Evolutionary conservation across 176 grass and related monocot genomes (phyloP), one percentile per base, ranked within the genome.

Genomic region (Puya raimondii): DNA sequence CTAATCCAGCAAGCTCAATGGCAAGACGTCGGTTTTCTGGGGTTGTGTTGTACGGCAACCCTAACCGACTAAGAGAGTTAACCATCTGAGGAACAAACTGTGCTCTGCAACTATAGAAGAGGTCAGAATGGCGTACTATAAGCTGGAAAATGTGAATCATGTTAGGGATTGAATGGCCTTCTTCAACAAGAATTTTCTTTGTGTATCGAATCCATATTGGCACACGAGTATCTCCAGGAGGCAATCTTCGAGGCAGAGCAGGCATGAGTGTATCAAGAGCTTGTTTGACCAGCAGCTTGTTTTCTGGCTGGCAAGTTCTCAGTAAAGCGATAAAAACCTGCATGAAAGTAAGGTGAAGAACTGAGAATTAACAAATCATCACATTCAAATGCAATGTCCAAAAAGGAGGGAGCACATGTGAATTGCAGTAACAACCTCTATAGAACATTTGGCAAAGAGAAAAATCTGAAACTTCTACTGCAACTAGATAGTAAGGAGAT

Each of bases 131-230:
- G 20, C 94, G 89, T 72, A 99, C 94, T 53, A 99, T 88, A 71
- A 99, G 85, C 85, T 99, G 94, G 73, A 99, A 99, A 85, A 99
- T 99, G 80, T 99, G 94, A 79, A 99, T 99, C 94, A 99, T 99
- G 76, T 99, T 99, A 29, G 94, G 94, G 75, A 99, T 99, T 68
- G 94, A 99, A 92, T 99, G 94, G 8, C 94, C 94, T 79, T 99
- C 94, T 78, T 99, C 94, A 25, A 99, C 94, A 26, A 99, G 82
- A 57, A 99, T 90, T 85, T 99, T 99, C 72, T 99, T 99, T 2
- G 94, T 99, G 79, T 93, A 99, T 68, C 94, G 86, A 67, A 99
- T 99, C 94, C 94, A 99, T 86, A 99, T 99, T 26, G 94, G 89
- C 67, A 99, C 84, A 74, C 94, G 94, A 70, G 69, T 88, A 61